Conservation (phyloP, 2,329 filamentous ascomycete species). For the Thelonectria rubi region DNA sequence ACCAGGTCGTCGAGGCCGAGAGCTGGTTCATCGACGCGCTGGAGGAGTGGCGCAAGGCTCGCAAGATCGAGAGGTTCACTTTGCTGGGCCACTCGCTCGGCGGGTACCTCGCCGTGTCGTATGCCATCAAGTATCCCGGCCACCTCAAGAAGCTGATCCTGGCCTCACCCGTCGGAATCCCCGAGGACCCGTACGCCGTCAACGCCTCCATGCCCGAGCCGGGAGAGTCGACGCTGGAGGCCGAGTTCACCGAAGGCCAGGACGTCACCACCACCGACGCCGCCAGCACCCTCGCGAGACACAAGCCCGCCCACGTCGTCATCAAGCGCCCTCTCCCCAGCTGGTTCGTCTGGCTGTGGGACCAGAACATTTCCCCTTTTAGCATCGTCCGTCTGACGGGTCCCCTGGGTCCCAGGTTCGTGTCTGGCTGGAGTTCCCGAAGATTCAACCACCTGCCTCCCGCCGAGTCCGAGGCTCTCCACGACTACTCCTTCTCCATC, state of each 20-base stretch:
- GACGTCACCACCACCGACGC: slow-evolving; percentile 56
- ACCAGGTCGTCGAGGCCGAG: slow-evolving; percentile 88
- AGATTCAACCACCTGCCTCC: slow-evolving; percentile 88
- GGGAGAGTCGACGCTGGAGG: slow-evolving; percentile 74
- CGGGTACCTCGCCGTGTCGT: slow-evolving; percentile 93
- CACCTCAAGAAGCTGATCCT: slow-evolving; percentile 95
- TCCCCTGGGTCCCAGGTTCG: slow-evolving; percentile 87
- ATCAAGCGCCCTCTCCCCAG: slow-evolving; percentile 72
- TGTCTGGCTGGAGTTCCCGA: slow-evolving; percentile 93
- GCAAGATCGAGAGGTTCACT: slow-evolving; percentile 92
- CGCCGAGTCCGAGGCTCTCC: slow-evolving; percentile 82
- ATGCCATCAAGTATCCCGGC: slow-evolving; percentile 95
- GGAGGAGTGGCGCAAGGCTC: slow-evolving; percentile 92
- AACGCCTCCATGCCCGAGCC: slow-evolving; percentile 83
- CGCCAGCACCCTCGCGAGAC: slow-evolving; percentile 53
- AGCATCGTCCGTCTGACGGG: slow-evolving; percentile 88
- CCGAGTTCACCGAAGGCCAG: slow-evolving; percentile 84
- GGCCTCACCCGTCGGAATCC: slow-evolving; percentile 92
- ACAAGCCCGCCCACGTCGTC: slow-evolving; percentile 41
- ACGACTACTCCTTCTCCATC: slow-evolving; percentile 93
- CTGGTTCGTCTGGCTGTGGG: slow-evolving; percentile 95
- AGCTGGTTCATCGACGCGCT: slow-evolving; percentile 95
- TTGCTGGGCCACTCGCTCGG: slow-evolving; percentile 92
- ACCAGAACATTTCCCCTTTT: slow-evolving; percentile 95
- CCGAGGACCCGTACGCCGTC: slow-evolving; percentile 91